Conservation (phyloP, 176 grass and related monocot genomes). For the Olyra latifolia region DNA sequence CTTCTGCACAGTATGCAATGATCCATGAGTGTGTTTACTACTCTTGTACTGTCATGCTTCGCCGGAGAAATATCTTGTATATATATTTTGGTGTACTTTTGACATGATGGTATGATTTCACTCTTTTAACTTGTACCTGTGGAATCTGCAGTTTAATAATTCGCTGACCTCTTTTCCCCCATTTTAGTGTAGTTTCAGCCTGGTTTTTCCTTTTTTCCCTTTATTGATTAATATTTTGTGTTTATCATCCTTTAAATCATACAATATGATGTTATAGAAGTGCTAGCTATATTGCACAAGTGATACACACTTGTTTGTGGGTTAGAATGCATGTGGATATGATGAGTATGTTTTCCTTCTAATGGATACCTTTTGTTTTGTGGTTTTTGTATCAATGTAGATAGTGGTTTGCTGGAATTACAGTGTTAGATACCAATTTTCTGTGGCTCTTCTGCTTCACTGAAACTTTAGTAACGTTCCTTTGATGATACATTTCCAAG, state of each 20-base stretch:
- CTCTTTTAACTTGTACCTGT: neutral
- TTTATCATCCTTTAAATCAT: neutral
- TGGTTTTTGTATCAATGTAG: neutral
- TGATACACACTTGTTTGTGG: neutral
- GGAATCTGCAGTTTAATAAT: neutral
- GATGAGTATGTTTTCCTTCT: neutral
- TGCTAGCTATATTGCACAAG: neutral
- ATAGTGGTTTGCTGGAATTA: neutral
- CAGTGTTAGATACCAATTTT: neutral
- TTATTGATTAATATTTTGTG: neutral
- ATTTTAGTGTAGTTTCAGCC: neutral
- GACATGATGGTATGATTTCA: neutral
- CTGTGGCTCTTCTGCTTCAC: neutral
- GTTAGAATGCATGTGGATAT: neutral
- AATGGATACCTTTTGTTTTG: neutral
- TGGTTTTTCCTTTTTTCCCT: neutral
- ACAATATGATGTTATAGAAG: neutral
- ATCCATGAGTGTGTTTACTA: neutral
- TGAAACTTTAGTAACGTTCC: neutral
- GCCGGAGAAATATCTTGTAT: neutral
- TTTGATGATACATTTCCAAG: neutral
- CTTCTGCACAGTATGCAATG: conserved; percentile 3
- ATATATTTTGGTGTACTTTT: conserved; percentile 8
- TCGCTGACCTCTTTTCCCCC: neutral
- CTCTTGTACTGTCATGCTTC: conserved; percentile 7